Evolutionary conservation across 495 filamentous ascomycete genomes (phyloP), one percentile per base, ranked within the genome.

Genomic region (Mytilinidion resinicola): DNA sequence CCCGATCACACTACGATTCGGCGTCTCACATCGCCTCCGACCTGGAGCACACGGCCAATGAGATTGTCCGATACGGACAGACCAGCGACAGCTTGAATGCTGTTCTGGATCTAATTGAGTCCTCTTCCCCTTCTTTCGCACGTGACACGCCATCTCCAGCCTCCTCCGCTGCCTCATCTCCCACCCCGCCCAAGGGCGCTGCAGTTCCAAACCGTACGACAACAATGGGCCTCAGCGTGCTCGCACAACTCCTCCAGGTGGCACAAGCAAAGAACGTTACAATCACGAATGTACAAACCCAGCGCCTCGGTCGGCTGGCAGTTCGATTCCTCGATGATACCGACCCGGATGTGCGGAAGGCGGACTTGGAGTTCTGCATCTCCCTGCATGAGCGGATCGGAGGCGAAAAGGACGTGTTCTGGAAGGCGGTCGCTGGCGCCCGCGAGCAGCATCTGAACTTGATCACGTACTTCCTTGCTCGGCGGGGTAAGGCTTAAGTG

Each of bases 311-410:
- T 9, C 67, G 66, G 6, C 72, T 89, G 11, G 82, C 84, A 3
- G 78, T 76, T 37, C 69, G 75, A 38, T 85, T 82, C 55, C 74
- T 97, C 14, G 80, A 85, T 48, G 85, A 85, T 62, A 68, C 75
- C n/a, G 85, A 92, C 53, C 81, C 86, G 37, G 90, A 89, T 61
- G 84, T 96, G 2, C 75, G 91, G 20, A 85, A 87, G 72, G 86
- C 89, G 57, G 87, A 85, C 7, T 83, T 89, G 6, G 81, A 88
- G 62, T 74, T 95, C 21, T 90, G 88, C 59, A 83, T 92, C 1
- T 83, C 79, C 55, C 70, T 96, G 58, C 85, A 91, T 61, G 77
- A 81, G 30, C 76, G 61, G 17, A 53, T 85, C 52, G 76, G 90
- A 20, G 81, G 82, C 14, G 84, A 86, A 52, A 57, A 70, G 53